A percentile compares a stretch with the other conserved stretches of the same genome.
phyloP scores from a whole-genome alignment of 768 basidiomycete species.

The Suillus placidus region DNA sequence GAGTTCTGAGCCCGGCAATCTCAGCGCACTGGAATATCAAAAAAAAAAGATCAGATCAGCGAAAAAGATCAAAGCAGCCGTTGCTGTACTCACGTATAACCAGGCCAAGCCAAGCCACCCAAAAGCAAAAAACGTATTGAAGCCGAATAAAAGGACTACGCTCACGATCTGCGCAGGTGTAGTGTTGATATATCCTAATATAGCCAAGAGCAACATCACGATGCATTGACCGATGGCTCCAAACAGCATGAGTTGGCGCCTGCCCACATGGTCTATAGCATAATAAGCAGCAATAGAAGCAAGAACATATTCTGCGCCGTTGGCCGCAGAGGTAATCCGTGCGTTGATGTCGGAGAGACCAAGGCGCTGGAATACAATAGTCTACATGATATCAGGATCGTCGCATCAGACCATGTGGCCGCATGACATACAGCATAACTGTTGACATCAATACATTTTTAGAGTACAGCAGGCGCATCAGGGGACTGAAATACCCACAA shows the following conservation, averaged over 20 bases:
- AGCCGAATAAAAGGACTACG: conserved; percentile 33
- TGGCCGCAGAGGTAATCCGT: conserved; percentile 35
- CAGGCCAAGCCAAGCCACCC: conserved; percentile 43
- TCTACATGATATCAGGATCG: conserved; percentile 11
- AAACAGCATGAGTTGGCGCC: conserved; percentile 47
- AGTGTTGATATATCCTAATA: conserved; percentile 27
- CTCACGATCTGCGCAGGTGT: conserved; percentile 26
- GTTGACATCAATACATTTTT: not conserved
- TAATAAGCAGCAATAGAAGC: conserved; percentile 53
- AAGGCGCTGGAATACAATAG: conserved; percentile 20
- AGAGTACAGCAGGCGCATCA: not conserved
- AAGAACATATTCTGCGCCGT: conserved; percentile 44
- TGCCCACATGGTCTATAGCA: conserved; percentile 51
- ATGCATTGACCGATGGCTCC: conserved; percentile 42
- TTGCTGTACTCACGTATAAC: conserved; percentile 26
- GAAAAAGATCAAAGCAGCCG: not conserved
- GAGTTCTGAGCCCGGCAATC: conserved; percentile 30
- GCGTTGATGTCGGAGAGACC: conserved; percentile 29
- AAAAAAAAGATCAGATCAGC: not conserved
- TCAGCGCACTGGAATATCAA: conserved; percentile 29
- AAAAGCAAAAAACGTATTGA: conserved; percentile 40
- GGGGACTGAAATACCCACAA: conserved; percentile 16
- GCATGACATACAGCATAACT: conserved; percentile 17
- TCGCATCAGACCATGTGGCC: not conserved
- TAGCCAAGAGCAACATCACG: conserved; percentile 35